Base-by-base conservation (phyloP, 148 eudicot genomes). In the Selenicereus undatus region DNA sequence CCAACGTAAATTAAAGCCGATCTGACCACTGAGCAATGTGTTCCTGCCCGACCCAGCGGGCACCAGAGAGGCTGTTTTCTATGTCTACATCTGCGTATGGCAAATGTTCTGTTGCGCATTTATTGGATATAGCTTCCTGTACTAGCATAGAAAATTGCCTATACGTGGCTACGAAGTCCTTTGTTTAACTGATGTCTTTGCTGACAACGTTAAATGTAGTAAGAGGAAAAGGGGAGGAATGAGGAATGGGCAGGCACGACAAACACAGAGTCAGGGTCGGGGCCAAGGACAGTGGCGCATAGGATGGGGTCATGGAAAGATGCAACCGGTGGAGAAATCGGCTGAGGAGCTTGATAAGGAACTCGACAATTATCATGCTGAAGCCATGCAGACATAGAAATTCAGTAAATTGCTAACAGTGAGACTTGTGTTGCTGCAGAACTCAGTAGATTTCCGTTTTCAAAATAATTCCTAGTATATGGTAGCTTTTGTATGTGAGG, bases 281-380 rank as follows among this genome's bases (percentile, higher is more conserved):
- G 82, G 86, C 35, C 76, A 84, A 21, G 85, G 90, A 1, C 69
- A 81, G 27, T 80, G 86, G 11, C 75, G 89, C 4, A 89, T 89
- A 4, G 80, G 89, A 9, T 3, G 68, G 29, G 91, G 95, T 1
- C 88, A 87, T 6, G 88, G 93, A 60, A 83, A 84, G 80, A 88
- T 91, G 83, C 86, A 81, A 24, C 29, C 68, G 8, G 10, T 64
- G 3, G 91, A 87, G 51, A 91, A 89, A 80, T 92, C 97, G 17
- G 98, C 97, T 17, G 95, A 90, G 82, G 89, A 93, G 17, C 95
- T 96, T 62, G 99, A 96, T 84, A 92, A 93, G 86, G 99, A 96
- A 70, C 80, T 96, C 36, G 98, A 96, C 56, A 89, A 26, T n/a
- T 96, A 96, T 78, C 99, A 96, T 77, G 89, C 97, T 43, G 90